phyloP scores from a whole-genome alignment of 2,329 filamentous ascomycete species.

The Trichoderma semiorbis region DNA sequence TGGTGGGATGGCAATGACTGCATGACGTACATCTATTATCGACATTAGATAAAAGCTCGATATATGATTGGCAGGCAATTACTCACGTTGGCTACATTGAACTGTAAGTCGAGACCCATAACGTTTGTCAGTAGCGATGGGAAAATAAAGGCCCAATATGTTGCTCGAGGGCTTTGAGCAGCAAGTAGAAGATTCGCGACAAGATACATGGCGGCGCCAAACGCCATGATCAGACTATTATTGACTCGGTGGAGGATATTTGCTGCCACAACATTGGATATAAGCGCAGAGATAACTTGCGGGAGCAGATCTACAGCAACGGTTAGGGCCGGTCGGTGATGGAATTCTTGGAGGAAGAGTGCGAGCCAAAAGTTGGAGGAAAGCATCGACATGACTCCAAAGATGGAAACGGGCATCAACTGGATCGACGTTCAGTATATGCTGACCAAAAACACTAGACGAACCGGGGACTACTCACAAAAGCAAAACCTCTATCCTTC shows the following conservation, averaged over 20 bases:
- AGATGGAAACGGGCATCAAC: not conserved
- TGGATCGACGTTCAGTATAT: not conserved
- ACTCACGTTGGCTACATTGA: not conserved
- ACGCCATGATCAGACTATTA: not conserved
- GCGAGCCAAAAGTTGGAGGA: slow-evolving; percentile 6
- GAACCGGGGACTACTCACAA: not conserved
- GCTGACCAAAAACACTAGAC: fast-evolving
- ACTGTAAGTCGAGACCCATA: not conserved
- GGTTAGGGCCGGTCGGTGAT: not conserved
- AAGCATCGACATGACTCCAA: slow-evolving; percentile 2
- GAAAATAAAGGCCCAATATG: slow-evolving; percentile 5
- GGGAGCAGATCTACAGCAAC: not conserved
- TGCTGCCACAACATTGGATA: not conserved
- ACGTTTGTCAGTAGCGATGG: not conserved
- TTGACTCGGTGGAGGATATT: not conserved
- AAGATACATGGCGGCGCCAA: not conserved
- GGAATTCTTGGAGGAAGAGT: not conserved
- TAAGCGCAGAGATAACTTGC: not conserved
- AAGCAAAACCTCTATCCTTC: no score
- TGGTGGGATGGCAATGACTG: not conserved
- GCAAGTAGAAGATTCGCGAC: not conserved
- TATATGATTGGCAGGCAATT: no score
- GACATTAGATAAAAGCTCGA: not conserved
- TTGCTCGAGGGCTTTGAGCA: not conserved
- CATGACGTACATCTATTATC: slow-evolving; percentile 1